Percentiles rank a stretch among this genome's conserved stretches.
phyloP scores from a whole-genome alignment of 495 filamentous ascomycete species.

The Xylaria castorea region DNA sequence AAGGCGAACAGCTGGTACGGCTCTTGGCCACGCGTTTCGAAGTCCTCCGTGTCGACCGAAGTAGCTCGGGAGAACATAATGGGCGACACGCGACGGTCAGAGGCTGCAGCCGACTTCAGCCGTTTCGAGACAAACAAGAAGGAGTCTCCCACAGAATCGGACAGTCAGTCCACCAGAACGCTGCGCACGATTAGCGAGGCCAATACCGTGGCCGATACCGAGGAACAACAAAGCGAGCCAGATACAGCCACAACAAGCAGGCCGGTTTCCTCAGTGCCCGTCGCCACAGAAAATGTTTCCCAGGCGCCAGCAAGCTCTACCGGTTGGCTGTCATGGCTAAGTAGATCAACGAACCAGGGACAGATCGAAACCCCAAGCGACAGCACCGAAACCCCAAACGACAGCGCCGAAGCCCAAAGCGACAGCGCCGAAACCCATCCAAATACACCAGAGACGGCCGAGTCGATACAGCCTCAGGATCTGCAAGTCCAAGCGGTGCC shows the following conservation, averaged over 20 bases:
- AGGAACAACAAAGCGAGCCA: conserved; percentile 31
- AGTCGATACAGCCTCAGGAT: conserved; percentile 7
- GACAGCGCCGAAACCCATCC: conserved; percentile 33
- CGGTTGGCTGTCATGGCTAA: conserved; percentile 68
- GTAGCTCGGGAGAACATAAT: conserved; percentile 80
- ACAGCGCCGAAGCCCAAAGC: conserved; percentile 25
- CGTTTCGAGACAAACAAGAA: conserved; percentile 53
- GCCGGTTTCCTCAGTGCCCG: conserved; percentile 1
- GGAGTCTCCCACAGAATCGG: conserved; percentile 34
- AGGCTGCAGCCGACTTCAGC: conserved; percentile 51
- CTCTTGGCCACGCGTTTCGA: conserved; percentile 69
- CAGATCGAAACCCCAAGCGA: conserved; percentile 30
- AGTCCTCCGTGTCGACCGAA: conserved; percentile 74
- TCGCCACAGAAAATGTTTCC: conserved; percentile 21
- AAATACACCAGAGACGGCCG: conserved; percentile 28
- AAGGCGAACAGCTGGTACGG: conserved; percentile 69
- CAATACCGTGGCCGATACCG: conserved; percentile 18
- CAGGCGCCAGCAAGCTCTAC: conserved; percentile 47
- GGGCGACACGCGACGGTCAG: conserved; percentile 55
- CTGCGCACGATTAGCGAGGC: conserved; percentile 36
- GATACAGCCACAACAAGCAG: neutral
- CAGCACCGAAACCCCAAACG: conserved; percentile 35
- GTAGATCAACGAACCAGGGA: conserved; percentile 39
- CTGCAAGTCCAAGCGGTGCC: conserved; percentile 21
- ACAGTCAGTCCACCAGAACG: conserved; percentile 35